Percentiles rank a stretch among this genome's conserved stretches.
Conservation (phyloP, 2,329 filamentous ascomycete species). For the Pseudogymnoascus sp. region DNA sequence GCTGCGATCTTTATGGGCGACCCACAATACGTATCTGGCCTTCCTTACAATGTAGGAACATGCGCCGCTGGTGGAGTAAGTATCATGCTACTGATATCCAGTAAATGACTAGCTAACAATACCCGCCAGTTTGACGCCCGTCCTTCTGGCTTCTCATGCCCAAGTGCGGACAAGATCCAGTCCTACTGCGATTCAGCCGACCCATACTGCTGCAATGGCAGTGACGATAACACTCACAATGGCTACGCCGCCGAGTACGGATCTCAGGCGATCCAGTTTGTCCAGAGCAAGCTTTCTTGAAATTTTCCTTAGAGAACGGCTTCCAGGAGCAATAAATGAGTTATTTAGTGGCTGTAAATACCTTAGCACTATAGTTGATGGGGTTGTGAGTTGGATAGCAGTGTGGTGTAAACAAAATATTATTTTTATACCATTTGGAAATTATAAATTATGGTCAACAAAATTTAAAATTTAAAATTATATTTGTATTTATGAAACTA, state of each 20-base stretch:
- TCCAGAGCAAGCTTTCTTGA: conserved; percentile 35
- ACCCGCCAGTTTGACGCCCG: conserved; percentile 50
- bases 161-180: conserved; percentile 40
- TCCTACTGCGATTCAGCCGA: conserved; percentile 59
- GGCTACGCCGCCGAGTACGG: conserved; percentile 59
- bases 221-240: conserved; percentile 51
- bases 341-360: not conserved
- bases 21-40: conserved; percentile 38
- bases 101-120: not conserved
- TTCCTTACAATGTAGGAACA: conserved; percentile 53
- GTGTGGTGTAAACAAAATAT: not conserved
- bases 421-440: not conserved
- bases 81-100: conserved; percentile 11
- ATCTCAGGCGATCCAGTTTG: conserved; percentile 49
- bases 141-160: conserved; percentile 48
- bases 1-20: conserved; percentile 42
- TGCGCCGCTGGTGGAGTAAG: conserved; percentile 50
- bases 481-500: no score
- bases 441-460: not conserved
- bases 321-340: not conserved
- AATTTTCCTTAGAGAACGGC: not conserved
- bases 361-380: not conserved
- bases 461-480: no score
- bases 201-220: conserved; percentile 60
- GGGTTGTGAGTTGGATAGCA: not conserved